Evolutionary conservation across 352 stramenopile genomes (phyloP).

Genomic region (Phytophthora boehmeriae): DNA sequence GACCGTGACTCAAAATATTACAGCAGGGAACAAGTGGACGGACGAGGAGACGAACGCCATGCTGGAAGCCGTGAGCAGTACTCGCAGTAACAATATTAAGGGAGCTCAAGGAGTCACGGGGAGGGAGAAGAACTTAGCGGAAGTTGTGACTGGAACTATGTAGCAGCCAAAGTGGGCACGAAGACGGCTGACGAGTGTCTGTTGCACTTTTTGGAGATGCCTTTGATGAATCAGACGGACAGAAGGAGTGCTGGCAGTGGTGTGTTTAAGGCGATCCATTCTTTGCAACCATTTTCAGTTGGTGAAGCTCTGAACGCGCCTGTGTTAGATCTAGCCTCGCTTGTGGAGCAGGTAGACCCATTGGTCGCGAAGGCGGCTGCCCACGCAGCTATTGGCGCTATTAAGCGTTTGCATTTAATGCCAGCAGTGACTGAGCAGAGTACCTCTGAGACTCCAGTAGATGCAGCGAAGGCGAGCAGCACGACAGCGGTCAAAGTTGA

Average conservation of each 20-base stretch:
- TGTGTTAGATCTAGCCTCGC: conserved; percentile 55
- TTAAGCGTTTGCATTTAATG: conserved; percentile 71
- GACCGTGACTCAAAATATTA: conserved; percentile 6
- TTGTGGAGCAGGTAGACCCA: conserved; percentile 70
- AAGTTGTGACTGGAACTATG: conserved; percentile 78
- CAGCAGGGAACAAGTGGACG: conserved; percentile 42
- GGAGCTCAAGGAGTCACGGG: background rate
- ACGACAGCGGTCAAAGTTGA: conserved; percentile 20
- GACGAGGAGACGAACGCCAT: conserved; percentile 48
- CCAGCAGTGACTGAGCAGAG: conserved; percentile 8
- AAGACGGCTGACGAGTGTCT: conserved; percentile 83
- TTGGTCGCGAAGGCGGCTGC: conserved; percentile 74
- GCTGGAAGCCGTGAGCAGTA: conserved; percentile 58
- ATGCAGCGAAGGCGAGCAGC: conserved; percentile 9
- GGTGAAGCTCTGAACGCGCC: conserved; percentile 56
- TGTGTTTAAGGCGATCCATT: conserved; percentile 16
- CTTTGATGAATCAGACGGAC: conserved; percentile 46
- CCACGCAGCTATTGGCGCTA: conserved; percentile 60
- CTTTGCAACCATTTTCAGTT: conserved; percentile 47
- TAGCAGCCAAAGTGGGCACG: conserved; percentile 65
- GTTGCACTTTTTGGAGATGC: conserved; percentile 78
- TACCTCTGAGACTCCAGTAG: background rate
- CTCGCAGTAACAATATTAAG: conserved; percentile 20
- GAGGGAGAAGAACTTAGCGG: conserved; percentile 36
- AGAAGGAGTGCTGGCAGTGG: background rate